Evolutionary conservation across 441 rosid genomes (phyloP).

Genomic region (Manihot esculenta): DNA sequence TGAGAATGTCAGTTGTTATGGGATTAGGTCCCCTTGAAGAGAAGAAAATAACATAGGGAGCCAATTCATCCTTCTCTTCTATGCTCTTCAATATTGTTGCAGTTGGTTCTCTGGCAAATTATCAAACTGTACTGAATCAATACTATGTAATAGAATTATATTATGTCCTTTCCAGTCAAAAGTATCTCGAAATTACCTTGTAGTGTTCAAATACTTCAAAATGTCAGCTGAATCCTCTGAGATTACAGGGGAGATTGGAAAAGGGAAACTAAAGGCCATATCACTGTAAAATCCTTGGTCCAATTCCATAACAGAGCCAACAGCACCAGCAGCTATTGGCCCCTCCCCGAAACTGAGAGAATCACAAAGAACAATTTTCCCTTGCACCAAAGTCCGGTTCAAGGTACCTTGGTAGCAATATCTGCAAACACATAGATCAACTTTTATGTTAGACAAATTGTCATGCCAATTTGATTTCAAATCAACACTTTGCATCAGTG

Average conservation of each 20-base stretch:
- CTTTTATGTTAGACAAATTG: too few relatives aligned
- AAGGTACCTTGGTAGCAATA: constrained; percentile 22
- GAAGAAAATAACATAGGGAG: constrained; percentile 39
- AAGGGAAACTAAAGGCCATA: constrained; percentile 25
- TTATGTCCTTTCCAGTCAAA: too few relatives aligned
- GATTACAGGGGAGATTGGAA: constrained; percentile 29
- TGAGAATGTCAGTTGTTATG: constrained; percentile 40
- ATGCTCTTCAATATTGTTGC: constrained; percentile 36
- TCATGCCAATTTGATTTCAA: too few relatives aligned
- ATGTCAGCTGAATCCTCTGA: constrained; percentile 14
- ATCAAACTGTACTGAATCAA: neutral
- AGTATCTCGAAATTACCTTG: constrained; percentile 29
- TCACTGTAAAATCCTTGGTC: constrained; percentile 19
- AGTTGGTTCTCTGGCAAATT: constrained; percentile 30
- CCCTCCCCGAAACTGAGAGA: constrained; percentile 50
- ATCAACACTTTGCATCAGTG: too few relatives aligned
- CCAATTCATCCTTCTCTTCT: constrained; percentile 19
- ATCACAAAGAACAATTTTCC: constrained; percentile 65
- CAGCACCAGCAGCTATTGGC: constrained; percentile 52
- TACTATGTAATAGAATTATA: neutral
- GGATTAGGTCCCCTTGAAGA: constrained; percentile 58
- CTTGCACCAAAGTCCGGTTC: constrained; percentile 40
- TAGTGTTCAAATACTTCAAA: constrained; percentile 26
- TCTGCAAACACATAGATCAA: constrained; percentile 26
- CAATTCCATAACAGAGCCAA: constrained; percentile 47